Percentiles rank a stretch among this genome's conserved stretches.
phyloP scores from a whole-genome alignment of 1,284 basidiomycete species.

The Trichosporon asahii region DNA sequence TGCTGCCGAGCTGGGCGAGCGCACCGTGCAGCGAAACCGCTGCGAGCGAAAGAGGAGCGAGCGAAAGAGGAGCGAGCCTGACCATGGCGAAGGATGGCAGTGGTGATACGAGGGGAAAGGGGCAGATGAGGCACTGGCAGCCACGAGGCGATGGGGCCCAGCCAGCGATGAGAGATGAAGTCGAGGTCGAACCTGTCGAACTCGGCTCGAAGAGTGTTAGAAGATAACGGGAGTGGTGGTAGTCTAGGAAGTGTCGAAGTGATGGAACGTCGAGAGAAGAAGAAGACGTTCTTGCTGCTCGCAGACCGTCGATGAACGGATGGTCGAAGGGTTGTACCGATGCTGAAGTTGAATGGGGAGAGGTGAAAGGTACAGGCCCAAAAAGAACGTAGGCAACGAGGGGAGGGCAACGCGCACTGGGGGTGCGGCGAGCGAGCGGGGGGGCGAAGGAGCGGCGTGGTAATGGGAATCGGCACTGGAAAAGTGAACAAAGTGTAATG shows the following conservation, averaged over 20 bases:
- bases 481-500: neutral
- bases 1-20: neutral
- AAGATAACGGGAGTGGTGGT: neutral
- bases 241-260: neutral
- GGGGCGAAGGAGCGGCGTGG: neutral
- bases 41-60: neutral
- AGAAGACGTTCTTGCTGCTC: neutral
- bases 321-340: neutral
- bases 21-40: neutral
- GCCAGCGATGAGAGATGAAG: neutral
- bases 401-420: neutral
- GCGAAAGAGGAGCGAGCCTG: neutral
- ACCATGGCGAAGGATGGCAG: neutral
- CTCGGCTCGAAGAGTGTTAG: slow-evolving; percentile 11
- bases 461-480: neutral
- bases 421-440: neutral
- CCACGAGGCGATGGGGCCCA: neutral
- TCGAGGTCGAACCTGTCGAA: neutral
- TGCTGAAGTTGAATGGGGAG: neutral
- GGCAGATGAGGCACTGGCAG: neutral
- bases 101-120: too few relatives aligned
- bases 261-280: neutral
- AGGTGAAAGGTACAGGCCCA: neutral
- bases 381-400: neutral
- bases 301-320: neutral